phyloP scores from a whole-genome alignment of 2,329 filamentous ascomycete species.

The Aspergillus eucalypticola region DNA sequence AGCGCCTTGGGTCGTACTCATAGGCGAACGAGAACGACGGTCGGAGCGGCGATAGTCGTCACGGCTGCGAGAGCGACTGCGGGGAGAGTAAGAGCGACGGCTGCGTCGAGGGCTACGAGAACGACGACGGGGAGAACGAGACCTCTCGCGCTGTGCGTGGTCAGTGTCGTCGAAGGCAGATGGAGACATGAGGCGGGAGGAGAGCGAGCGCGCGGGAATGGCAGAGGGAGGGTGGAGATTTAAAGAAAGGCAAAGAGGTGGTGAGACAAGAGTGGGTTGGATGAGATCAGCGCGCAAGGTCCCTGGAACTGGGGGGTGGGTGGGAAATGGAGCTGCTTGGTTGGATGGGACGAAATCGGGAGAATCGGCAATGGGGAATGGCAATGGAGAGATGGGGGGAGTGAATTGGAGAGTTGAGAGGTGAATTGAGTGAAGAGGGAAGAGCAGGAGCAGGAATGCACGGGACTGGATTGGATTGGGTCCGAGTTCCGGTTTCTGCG shows the following conservation, averaged over 20 bases:
- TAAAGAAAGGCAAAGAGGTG: slow-evolving; percentile 2
- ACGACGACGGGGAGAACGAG: slow-evolving; percentile 64
- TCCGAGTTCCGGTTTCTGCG: neutral
- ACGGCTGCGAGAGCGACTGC: slow-evolving; percentile 75
- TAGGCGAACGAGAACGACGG: slow-evolving; percentile 81
- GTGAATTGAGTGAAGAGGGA: neutral
- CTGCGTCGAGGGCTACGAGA: slow-evolving; percentile 79
- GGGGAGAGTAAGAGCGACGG: slow-evolving; percentile 76
- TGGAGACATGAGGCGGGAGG: slow-evolving; percentile 25
- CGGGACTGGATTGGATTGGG: neutral
- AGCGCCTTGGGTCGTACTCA: slow-evolving; percentile 70
- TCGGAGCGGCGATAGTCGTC: slow-evolving; percentile 74
- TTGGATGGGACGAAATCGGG: neutral
- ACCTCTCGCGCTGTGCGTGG: slow-evolving; percentile 71
- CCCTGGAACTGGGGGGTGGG: slow-evolving; percentile 8
- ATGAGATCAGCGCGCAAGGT: slow-evolving; percentile 11
- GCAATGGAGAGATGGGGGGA: neutral
- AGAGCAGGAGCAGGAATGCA: neutral
- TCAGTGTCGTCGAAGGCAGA: slow-evolving; percentile 37
- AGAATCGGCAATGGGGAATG: neutral
- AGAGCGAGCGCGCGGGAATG: slow-evolving; percentile 2
- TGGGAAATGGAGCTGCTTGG: neutral
- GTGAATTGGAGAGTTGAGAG: neutral
- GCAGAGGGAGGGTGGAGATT: slow-evolving; percentile 6
- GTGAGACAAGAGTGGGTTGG: slow-evolving; percentile 6